phyloP scores from a whole-genome alignment of 148 eudicot genomes.

The Talinum fruticosum region DNA sequence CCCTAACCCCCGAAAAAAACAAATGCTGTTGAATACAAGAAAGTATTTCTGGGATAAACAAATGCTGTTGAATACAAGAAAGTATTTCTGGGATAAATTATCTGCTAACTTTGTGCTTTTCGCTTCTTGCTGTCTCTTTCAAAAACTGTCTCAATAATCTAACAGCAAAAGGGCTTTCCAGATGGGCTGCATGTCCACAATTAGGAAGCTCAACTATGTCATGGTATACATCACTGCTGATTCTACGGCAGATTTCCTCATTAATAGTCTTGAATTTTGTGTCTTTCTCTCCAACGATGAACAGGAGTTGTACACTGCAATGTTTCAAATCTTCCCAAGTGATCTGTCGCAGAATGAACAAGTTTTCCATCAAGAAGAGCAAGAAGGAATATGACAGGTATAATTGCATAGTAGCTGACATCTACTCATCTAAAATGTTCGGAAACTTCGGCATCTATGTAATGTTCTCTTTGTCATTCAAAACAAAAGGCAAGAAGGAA shows the following conservation, averaged over 20 bases:
- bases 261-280: constrained; percentile 63
- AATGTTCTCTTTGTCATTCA: background rate
- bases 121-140: constrained; percentile 23
- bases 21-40: too few species aligned
- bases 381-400: background rate
- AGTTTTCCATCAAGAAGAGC: background rate
- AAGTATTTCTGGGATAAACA: too few species aligned
- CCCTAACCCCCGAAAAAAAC: too few species aligned
- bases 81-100: too few species aligned
- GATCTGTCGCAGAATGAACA: constrained; percentile 37
- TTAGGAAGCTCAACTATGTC: constrained; percentile 51
- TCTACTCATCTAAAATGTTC: too few species aligned
- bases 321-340: constrained; percentile 82
- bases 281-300: constrained; percentile 72
- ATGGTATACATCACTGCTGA: constrained; percentile 28
- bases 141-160: constrained; percentile 52
- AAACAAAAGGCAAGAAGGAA: background rate
- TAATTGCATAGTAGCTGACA: too few species aligned
- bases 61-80: too few species aligned
- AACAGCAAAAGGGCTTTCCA: constrained; percentile 80
- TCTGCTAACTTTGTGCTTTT: background rate
- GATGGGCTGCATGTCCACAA: constrained; percentile 87
- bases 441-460: background rate
- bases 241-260: constrained; percentile 36
- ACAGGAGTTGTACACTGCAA: constrained; percentile 51